Conservation (phyloP, 2,329 filamentous ascomycete genomes). For the Raffaelea deltoideospora region DNA sequence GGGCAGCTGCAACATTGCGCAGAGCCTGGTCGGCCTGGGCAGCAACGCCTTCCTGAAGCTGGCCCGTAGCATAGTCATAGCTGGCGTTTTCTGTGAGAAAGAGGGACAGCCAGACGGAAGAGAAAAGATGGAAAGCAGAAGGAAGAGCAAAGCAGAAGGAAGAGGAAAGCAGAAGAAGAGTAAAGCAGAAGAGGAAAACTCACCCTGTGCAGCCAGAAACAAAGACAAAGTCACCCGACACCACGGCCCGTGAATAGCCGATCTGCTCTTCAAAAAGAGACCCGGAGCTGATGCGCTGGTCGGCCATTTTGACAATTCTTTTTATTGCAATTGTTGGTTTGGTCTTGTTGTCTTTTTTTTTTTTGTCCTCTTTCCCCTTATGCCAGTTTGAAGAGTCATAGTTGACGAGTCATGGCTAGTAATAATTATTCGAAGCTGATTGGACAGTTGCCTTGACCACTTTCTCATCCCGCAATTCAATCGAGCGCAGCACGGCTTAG, state of each 20-base stretch:
- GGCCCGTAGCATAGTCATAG: constrained; percentile 33
- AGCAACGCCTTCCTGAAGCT: constrained; percentile 23
- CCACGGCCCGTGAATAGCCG: constrained; percentile 38
- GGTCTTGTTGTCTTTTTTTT: too few relatives aligned
- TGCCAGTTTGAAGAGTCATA: too few relatives aligned
- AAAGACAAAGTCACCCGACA: constrained; percentile 33
- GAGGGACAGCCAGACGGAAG: background rate
- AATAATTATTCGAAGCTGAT: too few relatives aligned
- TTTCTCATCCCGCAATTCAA: too few relatives aligned
- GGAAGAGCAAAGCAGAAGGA: background rate
- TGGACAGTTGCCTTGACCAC: too few relatives aligned
- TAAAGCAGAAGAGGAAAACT: background rate
- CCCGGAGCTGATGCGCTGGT: constrained; percentile 25
- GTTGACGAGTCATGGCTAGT: too few relatives aligned
- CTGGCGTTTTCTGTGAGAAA: constrained; percentile 13
- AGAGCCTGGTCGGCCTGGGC: constrained; percentile 35
- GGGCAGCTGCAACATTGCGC: constrained; percentile 28
- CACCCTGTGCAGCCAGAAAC: constrained; percentile 41
- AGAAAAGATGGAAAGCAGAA: background rate
- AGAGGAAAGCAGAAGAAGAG: background rate
- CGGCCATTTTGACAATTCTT: background rate
- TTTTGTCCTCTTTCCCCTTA: too few relatives aligned
- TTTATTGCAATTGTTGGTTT: too few relatives aligned
- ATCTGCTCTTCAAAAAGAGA: constrained; percentile 37
- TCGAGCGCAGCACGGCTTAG: too few relatives aligned